Base-by-base conservation (phyloP, 164 flowering plant species). In the Vitis riparia region DNA sequence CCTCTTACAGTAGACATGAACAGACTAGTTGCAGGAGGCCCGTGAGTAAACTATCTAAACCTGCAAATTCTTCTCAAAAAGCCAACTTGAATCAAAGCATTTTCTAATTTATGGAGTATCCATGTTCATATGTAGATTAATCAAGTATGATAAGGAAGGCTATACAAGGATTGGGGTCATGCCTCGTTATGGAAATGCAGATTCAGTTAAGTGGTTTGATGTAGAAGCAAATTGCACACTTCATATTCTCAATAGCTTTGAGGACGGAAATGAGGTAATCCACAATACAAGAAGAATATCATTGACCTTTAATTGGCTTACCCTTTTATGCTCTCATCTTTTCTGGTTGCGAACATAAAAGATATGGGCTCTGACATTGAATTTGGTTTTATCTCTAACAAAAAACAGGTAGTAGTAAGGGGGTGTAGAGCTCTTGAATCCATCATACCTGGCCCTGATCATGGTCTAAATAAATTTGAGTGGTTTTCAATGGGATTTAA, bases 131-230 rank as follows among this genome's bases (percentile, higher is more conserved):
- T 78, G 75, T 55, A 88, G 92, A 51, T 72, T 90, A 61, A 75
- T 88, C 14, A 81, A 82, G 76, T 86, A 73, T 62, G 69, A 85
- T 2, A 76, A 81, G 52, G 80, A 81, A 55, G 84, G 67, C 5
- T 79, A 83, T 72, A 81, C 91, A 14, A 88, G 88, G 73, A 84
- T 90, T 51, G 91, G 91, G 4, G 76, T 90, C 19, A 82, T 90
- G 84, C 92, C 92, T 51, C 88, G 90, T 8, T 86, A 83, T 73
- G 94, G 92, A 1, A 82, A 82, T 62, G 76, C 79, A 3, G 74
- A 83, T 60, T 85, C 88, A 13, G 62, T 87, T 16, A 17, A 65
- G 30, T 90, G 92, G 94, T 88, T 90, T 72, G 73, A 84, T 2
- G 88, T 88, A 32, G 72, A 80, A 68, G 56, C 89, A 15, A 68